Base-by-base conservation (phyloP, 2,329 filamentous ascomycete species). In the Penicillium sp. region DNA sequence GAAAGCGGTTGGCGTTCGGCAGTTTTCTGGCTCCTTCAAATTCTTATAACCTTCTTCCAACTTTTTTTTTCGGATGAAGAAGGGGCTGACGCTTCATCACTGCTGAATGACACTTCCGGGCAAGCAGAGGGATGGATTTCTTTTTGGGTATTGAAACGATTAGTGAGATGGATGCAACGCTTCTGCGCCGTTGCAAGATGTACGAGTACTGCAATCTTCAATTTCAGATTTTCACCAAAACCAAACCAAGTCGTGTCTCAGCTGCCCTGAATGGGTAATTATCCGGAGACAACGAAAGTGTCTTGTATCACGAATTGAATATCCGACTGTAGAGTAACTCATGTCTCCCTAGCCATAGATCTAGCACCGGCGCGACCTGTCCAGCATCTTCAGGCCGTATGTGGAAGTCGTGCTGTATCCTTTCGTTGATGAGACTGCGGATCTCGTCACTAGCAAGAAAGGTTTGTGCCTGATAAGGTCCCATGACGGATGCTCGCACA, bases 301-400 rank as follows among this genome's bases (percentile, higher is more conserved):
- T 26, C 16, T 47, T 60, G 35, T 33, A 42, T 74, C 64, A 86
- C 51, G 84, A 86, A 71, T 87, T 87, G 68, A 87, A 87, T 56
- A 87, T 87, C 59, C 84, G 75, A 64, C 83, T 85, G 68, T 87
- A 87, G 42, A 87, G 70, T 66, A 85, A 73, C 70, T 87, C 84
- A 68, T 87, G 84, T 61, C 84, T 75, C 1, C 84, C 84, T 56
- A 85, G 76, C 84, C 84, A 87, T 7, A 87, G 66, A 74, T 87
- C 84, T 71, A 86, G 76, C 11, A 77, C 75, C 2, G 84, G 83
- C n/a, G 85, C 81, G 38, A 78, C 78, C 62, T 86, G 82, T 1
- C 81, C 82, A 12, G 84, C 83, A 61, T 84, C 78, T 48, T 81
- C 79, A 1, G 81, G 76, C 35, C 68, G 64, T 20, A 68, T 75